Evolutionary conservation across 345 rosid species (phyloP).

Genomic region (Turnera subulata): DNA sequence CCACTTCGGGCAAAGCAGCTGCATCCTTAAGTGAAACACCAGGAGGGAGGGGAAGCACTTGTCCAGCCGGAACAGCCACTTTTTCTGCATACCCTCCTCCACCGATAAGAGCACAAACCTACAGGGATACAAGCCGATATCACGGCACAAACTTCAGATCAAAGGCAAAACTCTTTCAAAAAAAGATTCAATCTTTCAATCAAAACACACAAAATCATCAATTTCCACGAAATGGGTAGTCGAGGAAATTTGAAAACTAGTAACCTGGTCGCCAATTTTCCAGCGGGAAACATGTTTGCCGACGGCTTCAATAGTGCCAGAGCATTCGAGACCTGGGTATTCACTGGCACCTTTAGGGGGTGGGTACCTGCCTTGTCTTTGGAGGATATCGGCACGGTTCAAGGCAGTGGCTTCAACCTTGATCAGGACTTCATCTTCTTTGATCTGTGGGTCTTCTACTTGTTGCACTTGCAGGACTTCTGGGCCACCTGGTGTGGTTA

Average conservation of each 20-base stretch:
- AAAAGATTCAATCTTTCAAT: background rate
- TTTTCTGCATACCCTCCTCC: slow-evolving; percentile 93
- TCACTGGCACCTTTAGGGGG: slow-evolving; percentile 81
- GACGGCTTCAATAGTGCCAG: slow-evolving; percentile 61
- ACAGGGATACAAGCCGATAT: background rate
- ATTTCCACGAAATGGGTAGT: background rate
- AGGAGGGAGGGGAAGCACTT: slow-evolving; percentile 54
- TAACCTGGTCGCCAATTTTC: slow-evolving; percentile 79
- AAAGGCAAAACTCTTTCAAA: background rate
- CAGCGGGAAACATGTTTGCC: slow-evolving; percentile 67
- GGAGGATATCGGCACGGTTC: slow-evolving; percentile 73
- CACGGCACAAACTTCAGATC: background rate
- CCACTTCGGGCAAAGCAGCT: slow-evolving; percentile 74
- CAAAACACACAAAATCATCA: background rate
- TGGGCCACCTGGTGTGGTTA: slow-evolving; percentile 65
- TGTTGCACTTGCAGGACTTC: slow-evolving; percentile 69
- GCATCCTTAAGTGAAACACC: slow-evolving; percentile 69
- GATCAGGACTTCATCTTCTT: slow-evolving; percentile 69
- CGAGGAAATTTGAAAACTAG: background rate
- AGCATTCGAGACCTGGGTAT: slow-evolving; percentile 77
- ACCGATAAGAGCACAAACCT: slow-evolving; percentile 87
- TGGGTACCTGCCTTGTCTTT: slow-evolving; percentile 61
- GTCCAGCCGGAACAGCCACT: slow-evolving; percentile 68
- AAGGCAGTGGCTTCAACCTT: slow-evolving; percentile 69
- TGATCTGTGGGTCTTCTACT: slow-evolving; percentile 61